Evolutionary conservation across 2,329 filamentous ascomycete genomes (phyloP).

Genomic region (Stemphylium beticola): DNA sequence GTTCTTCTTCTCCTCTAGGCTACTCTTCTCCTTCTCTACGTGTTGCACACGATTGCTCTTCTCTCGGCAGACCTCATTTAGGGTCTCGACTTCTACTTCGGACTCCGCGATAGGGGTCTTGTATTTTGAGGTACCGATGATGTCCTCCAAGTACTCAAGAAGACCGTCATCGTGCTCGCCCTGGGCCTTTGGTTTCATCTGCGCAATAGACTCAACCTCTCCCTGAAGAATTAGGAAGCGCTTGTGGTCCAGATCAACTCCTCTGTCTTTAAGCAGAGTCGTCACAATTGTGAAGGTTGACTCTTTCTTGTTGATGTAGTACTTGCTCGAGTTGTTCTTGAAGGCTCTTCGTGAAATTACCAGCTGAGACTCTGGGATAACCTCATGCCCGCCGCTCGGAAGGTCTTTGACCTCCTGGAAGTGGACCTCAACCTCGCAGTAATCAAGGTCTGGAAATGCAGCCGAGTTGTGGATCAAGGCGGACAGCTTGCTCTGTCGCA

Average conservation of each 20-base stretch:
- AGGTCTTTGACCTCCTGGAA: conserved; percentile 95
- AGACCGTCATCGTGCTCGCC: conserved; percentile 97
- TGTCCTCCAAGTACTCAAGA: conserved; percentile 96
- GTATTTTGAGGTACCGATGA: conserved; percentile 98
- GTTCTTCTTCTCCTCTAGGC: conserved; percentile 95
- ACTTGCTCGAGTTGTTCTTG: conserved; percentile 98
- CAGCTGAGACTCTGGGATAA: conserved; percentile 82
- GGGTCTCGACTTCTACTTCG: conserved; percentile 83
- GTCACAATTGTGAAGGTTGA: conserved; percentile 95
- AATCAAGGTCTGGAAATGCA: conserved; percentile 80
- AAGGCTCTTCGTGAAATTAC: conserved; percentile 92
- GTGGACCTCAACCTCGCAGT: conserved; percentile 95
- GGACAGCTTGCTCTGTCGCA: conserved; percentile 98
- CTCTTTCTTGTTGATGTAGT: conserved; percentile 90
- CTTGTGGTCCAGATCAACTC: conserved; percentile 96
- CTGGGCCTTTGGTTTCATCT: conserved; percentile 97
- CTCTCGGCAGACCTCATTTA: conserved; percentile 94
- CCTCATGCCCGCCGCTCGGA: conserved; percentile 73
- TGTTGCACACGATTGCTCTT: conserved; percentile 96
- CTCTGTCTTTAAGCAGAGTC: conserved; percentile 81
- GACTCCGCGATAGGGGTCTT: conserved; percentile 96
- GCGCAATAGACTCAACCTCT: conserved; percentile 97
- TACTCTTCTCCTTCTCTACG: conserved; percentile 95
- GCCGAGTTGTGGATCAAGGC: conserved; percentile 98
- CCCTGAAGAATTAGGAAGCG: conserved; percentile 96